Evolutionary conservation across 75 land plant genomes (phyloP).

Genomic region (Gnetum montanum): DNA sequence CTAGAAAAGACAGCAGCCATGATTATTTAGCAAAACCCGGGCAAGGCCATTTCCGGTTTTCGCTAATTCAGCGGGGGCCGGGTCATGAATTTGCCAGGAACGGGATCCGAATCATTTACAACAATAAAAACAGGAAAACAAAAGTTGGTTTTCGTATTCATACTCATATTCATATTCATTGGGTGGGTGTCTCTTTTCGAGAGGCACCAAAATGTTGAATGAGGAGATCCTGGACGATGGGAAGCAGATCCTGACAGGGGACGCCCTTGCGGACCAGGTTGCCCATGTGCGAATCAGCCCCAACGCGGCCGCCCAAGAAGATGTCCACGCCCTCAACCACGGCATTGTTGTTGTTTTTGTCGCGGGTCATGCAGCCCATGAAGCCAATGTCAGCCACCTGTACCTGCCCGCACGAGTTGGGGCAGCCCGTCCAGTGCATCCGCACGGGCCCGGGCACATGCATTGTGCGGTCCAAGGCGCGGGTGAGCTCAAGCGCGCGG

Average conservation of each 20-base stretch:
- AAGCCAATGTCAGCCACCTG: conserved; percentile 98
- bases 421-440: conserved; percentile 99
- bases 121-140: no score
- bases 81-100: no score
- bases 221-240: conserved; percentile 73
- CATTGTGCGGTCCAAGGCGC: conserved; percentile 66
- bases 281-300: conserved; percentile 86
- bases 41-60: no score
- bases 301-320: conserved; percentile 81
- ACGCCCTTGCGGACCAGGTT: conserved; percentile 63
- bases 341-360: conserved; percentile 61
- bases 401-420: conserved; percentile 87
- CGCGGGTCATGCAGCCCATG: conserved; percentile 90
- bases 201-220: conserved; percentile 71
- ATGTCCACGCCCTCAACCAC: conserved; percentile 74
- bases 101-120: no score
- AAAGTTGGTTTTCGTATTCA: no score
- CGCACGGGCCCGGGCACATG: conserved; percentile 53
- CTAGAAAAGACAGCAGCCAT: no score
- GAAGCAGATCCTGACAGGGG: conserved; percentile 73
- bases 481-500: conserved; percentile 66
- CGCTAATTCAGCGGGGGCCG: no score
- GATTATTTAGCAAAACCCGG: no score
- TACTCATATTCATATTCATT: no score
- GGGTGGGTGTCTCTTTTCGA: no score